Base-by-base conservation (phyloP, 139 green algal species). In the Nannochloris sp. region DNA sequence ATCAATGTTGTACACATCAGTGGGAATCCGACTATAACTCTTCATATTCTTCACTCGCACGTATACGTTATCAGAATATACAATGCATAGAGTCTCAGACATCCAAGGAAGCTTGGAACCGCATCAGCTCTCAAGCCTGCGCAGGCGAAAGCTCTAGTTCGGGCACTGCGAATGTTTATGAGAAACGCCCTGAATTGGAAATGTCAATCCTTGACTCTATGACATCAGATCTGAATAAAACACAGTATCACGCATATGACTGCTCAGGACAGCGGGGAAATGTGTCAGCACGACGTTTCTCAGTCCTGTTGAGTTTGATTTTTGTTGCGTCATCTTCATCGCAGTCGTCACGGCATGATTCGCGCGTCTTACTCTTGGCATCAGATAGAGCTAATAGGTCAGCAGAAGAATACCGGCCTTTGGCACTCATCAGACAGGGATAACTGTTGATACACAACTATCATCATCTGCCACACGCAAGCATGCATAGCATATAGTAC, bases 231-330 rank as follows among this genome's bases (percentile, higher is more conserved):
- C 15, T 31, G 4, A 58, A 48, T 7, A 25, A 59, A 63, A 62
- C 1, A 68, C 50, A 37, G 19, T 21, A 37, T 21, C 21, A 58
- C 50, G 15, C 23, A 58, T 58, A 23, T 29, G 25, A 61, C 44
- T 54, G 67, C 73, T 85, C 78, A 84, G 79, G 59, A 86, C 78
- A 86, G 78, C 78, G 79, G 78, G 74, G 69, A 84, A 81, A 78
- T 76, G 46, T 76, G 24, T 74, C 70, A 66, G 36, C 70, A 25
- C 40, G 40, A 60, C 50, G 12, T 34, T 64, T 31, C 63, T 83
- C 78, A 68, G 76, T 72, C 83, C 83, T 90, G 83, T 90, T 90
- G 83, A 90, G 84, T 85, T 90, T 90, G 83, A 81, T 71, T 67
- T 78, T 74, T 40, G 34, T 80, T 67, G 51, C 54, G 62, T 78